A percentile compares a stretch with the other conserved stretches of the same genome.
These are phyloP conservation scores for Penicillium polonicum DNA, from an alignment of 2,329 filamentous ascomycete species.

Conservation along the genomic window DNA sequence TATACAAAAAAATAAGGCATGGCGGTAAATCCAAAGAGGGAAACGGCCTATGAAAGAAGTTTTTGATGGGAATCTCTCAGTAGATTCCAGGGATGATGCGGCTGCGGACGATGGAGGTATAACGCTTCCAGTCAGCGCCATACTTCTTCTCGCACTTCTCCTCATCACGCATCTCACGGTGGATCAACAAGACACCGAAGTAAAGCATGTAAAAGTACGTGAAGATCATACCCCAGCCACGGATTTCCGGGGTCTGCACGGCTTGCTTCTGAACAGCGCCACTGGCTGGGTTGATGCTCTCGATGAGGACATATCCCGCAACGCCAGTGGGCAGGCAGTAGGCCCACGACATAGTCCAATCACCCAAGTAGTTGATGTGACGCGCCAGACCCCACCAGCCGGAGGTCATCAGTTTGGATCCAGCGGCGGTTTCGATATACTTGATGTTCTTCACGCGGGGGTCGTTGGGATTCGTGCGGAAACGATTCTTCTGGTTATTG, in stretches of 20 bases:
- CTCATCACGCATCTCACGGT: slow-evolving; percentile 83
- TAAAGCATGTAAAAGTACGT: slow-evolving; percentile 96
- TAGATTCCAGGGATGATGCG: slow-evolving; percentile 85
- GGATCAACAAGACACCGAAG: slow-evolving; percentile 81
- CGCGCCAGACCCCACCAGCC: slow-evolving; percentile 93
- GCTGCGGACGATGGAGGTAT: slow-evolving; percentile 77
- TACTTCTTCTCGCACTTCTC: slow-evolving; percentile 91
- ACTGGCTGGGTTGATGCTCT: slow-evolving; percentile 49
- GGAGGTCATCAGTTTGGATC: slow-evolving; percentile 75
- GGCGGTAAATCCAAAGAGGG: background rate
- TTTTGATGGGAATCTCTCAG: slow-evolving; percentile 41
- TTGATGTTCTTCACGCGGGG: slow-evolving; percentile 75
- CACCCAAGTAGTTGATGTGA: slow-evolving; percentile 94
- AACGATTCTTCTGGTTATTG: slow-evolving; percentile 93
- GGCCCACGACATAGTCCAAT: slow-evolving; percentile 92
- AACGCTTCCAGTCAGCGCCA: slow-evolving; percentile 86
- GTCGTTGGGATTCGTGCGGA: slow-evolving; percentile 82
- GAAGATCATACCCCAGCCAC: slow-evolving; percentile 80
- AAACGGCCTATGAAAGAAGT: background rate
- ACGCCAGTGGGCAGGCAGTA: slow-evolving; percentile 84
- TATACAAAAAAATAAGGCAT: background rate
- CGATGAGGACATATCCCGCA: slow-evolving; percentile 72
- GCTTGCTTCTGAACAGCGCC: slow-evolving; percentile 68
- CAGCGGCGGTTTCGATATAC: slow-evolving; percentile 80
- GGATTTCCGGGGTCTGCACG: slow-evolving; percentile 69